These are phyloP conservation scores for Alectoria sarmentosa DNA, from an alignment of 495 filamentous ascomycete genomes.

Conservation along the genomic window DNA sequence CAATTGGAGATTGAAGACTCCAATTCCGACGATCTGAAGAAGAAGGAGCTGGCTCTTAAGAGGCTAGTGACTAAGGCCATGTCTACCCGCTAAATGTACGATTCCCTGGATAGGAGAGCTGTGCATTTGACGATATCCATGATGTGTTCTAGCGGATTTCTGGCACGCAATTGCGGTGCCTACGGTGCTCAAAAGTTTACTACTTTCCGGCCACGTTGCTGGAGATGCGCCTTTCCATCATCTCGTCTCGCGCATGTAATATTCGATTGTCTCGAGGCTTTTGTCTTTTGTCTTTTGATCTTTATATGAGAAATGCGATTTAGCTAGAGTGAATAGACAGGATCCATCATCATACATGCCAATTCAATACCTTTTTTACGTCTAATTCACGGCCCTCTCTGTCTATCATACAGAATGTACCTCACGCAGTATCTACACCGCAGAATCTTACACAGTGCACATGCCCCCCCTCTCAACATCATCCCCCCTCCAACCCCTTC, in stretches of 20 bases:
- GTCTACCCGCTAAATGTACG: conserved; percentile 64
- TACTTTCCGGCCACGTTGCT: conserved; percentile 1
- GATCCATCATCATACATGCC: not conserved
- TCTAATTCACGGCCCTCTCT: not conserved
- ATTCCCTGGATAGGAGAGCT: not conserved
- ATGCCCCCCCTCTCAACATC: conserved; percentile 4
- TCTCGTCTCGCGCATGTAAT: not conserved
- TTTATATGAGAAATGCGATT: not conserved
- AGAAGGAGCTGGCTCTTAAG: conserved; percentile 99
- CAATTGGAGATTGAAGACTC: conserved; percentile 86
- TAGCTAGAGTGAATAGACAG: conserved; percentile 8
- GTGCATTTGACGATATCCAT: conserved; percentile 16
- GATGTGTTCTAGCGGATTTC: conserved; percentile 7
- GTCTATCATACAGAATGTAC: not conserved
- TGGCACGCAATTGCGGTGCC: conserved; percentile 3
- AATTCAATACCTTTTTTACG: not conserved
- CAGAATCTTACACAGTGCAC: too few relatives aligned
- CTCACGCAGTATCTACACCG: too few relatives aligned
- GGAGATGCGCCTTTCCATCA: not conserved
- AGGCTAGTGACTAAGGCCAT: conserved; percentile 95
- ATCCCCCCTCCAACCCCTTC: conserved; percentile 30
- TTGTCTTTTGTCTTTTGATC: not conserved
- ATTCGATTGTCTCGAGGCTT: not conserved
- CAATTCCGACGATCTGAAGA: conserved; percentile 90
- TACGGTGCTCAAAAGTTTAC: conserved; percentile 13